Conservation (phyloP, 2,329 filamentous ascomycete genomes). For the Aspergillus tubingensis region DNA sequence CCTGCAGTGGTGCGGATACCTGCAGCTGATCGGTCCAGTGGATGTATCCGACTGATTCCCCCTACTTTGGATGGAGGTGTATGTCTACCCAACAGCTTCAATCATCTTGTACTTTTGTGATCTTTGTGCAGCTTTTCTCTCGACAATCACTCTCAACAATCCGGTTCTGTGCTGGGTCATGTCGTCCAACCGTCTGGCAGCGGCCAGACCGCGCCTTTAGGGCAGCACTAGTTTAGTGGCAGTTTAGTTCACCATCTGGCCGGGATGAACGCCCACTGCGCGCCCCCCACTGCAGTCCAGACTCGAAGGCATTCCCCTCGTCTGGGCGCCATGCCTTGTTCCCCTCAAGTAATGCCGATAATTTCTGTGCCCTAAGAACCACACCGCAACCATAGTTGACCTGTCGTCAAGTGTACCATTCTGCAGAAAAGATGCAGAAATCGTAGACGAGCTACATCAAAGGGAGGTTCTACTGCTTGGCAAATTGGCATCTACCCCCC, state of each 20-base stretch:
- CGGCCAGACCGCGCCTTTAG: background rate
- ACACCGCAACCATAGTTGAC: background rate
- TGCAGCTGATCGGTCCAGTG: constrained; percentile 1
- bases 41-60: background rate
- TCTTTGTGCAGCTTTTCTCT: background rate
- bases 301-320: background rate
- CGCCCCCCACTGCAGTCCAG: constrained; percentile 2
- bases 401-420: background rate
- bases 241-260: background rate
- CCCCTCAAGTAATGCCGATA: background rate
- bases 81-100: background rate
- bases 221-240: constrained; percentile 1
- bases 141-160: background rate
- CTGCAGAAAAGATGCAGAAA: background rate
- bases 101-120: background rate
- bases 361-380: background rate
- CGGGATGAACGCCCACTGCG: background rate
- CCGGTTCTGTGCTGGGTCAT: background rate
- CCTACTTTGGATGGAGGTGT: background rate
- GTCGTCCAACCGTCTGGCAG: background rate
- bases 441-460: background rate
- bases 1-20: constrained; percentile 1
- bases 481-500: background rate
- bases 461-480: background rate
- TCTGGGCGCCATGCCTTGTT: background rate